phyloP scores from a whole-genome alignment of 192 early-diverging fungal species.

The Coemansia reversa region DNA sequence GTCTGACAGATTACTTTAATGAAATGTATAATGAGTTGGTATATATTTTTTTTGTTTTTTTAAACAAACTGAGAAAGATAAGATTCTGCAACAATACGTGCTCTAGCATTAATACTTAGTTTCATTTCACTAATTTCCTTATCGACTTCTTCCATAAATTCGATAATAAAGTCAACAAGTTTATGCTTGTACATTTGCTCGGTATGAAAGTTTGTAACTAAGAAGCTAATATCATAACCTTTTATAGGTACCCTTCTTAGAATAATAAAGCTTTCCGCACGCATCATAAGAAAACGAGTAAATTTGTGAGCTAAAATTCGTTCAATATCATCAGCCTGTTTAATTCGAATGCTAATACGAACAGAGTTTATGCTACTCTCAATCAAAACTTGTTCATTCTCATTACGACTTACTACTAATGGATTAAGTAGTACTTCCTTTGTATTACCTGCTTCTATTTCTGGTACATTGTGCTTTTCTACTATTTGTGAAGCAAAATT shows the following conservation, averaged over 20 bases:
- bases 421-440: conserved; percentile 86
- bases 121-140: conserved; percentile 99
- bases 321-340: conserved; percentile 98
- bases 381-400: conserved; percentile 90
- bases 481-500: conserved; percentile 98
- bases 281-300: conserved; percentile 95
- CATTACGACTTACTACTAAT: conserved; percentile 82
- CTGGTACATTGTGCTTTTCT: conserved; percentile 97
- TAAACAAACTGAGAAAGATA: conserved; percentile 56
- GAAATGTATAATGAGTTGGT: no score
- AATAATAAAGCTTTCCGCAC: conserved; percentile 95
- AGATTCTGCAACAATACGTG: conserved; percentile 85
- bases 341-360: conserved; percentile 92
- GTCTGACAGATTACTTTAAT: no score
- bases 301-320: conserved; percentile 93
- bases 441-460: conserved; percentile 83
- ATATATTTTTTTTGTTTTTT: neutral
- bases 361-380: conserved; percentile 92
- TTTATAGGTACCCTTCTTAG: conserved; percentile 85
- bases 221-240: conserved; percentile 97
- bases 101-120: conserved; percentile 88
- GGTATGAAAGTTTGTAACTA: conserved; percentile 96
- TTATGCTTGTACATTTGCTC: conserved; percentile 99
- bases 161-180: conserved; percentile 97
- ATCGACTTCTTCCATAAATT: conserved; percentile 99